These are phyloP conservation scores for Aspergillus eucalypticola DNA, from an alignment of 2,329 filamentous ascomycete species.

Conservation along the genomic window DNA sequence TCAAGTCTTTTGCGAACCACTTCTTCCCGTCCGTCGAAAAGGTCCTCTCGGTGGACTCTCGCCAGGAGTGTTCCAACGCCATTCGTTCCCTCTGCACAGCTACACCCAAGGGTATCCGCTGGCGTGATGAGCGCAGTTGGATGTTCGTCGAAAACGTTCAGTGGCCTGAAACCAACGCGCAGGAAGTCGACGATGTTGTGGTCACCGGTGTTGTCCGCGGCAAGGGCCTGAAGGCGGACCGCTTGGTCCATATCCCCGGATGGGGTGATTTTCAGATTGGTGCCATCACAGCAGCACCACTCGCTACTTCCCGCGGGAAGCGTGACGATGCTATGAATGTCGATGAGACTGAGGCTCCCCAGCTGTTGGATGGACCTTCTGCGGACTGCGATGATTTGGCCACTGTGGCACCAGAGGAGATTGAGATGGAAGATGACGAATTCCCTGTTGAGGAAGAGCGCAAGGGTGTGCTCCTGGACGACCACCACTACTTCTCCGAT, in stretches of 20 bases:
- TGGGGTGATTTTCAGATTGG: slow-evolving; percentile 94
- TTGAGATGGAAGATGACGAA: slow-evolving; percentile 71
- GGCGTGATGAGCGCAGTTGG: slow-evolving; percentile 95
- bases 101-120: slow-evolving; percentile 88
- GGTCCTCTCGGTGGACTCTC: slow-evolving; percentile 80
- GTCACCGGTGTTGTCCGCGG: slow-evolving; percentile 85
- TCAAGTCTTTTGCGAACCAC: slow-evolving; percentile 90
- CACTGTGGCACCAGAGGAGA: slow-evolving; percentile 83
- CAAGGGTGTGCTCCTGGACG: slow-evolving; percentile 90
- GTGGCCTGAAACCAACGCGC: slow-evolving; percentile 61
- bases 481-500: slow-evolving; percentile 97
- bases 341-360: slow-evolving; percentile 54
- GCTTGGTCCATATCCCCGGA: slow-evolving; percentile 85
- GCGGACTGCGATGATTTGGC: slow-evolving; percentile 81
- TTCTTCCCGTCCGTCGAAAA: slow-evolving; percentile 94
- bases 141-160: slow-evolving; percentile 82
- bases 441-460: slow-evolving; percentile 57
- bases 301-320: slow-evolving; percentile 58
- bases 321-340: slow-evolving; percentile 65
- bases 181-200: slow-evolving; percentile 59
- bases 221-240: slow-evolving; percentile 82
- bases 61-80: slow-evolving; percentile 87
- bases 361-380: slow-evolving; percentile 69
- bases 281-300: slow-evolving; percentile 77
- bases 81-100: slow-evolving; percentile 89